Percentiles rank a stretch among this genome's conserved stretches.
Conservation (phyloP, 768 basidiomycete genomes). For the Kwoniella sp. region DNA sequence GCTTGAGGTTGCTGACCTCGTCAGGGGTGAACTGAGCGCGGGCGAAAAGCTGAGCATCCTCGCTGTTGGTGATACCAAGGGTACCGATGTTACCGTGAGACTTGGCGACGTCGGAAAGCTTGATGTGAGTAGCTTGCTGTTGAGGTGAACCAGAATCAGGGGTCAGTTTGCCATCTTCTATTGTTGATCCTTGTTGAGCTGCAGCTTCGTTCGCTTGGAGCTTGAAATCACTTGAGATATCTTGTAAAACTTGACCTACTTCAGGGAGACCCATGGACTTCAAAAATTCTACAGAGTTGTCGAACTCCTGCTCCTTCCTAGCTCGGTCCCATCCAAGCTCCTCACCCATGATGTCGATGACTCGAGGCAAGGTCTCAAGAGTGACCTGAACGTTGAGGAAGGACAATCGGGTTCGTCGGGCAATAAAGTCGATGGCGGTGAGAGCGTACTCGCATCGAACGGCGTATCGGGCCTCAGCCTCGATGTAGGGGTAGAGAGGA, state of each 20-base stretch:
- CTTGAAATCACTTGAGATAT: neutral
- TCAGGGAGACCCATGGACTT: conserved; percentile 78
- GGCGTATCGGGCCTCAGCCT: conserved; percentile 90
- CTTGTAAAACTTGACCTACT: conserved; percentile 31
- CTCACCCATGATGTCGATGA: conserved; percentile 86
- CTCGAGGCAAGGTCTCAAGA: conserved; percentile 76
- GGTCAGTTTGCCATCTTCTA: conserved; percentile 11
- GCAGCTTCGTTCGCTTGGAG: neutral
- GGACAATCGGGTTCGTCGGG: conserved; percentile 85
- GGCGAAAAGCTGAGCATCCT: conserved; percentile 57
- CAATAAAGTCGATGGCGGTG: conserved; percentile 89
- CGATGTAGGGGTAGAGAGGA: conserved; percentile 80
- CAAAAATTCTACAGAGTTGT: conserved; percentile 69
- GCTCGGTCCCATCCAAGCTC: conserved; percentile 76
- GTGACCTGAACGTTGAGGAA: conserved; percentile 91
- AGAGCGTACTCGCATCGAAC: conserved; percentile 86
- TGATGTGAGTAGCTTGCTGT: conserved; percentile 42
- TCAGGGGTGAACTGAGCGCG: conserved; percentile 64
- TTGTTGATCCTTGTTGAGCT: neutral
- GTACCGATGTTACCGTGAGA: conserved; percentile 34
- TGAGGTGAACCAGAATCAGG: neutral
- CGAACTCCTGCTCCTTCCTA: conserved; percentile 66
- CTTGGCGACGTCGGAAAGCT: conserved; percentile 49
- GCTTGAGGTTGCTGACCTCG: conserved; percentile 60
- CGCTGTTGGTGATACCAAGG: conserved; percentile 41